Conservation (phyloP, 768 basidiomycete species). For the Candolleomyces efflorescens region DNA sequence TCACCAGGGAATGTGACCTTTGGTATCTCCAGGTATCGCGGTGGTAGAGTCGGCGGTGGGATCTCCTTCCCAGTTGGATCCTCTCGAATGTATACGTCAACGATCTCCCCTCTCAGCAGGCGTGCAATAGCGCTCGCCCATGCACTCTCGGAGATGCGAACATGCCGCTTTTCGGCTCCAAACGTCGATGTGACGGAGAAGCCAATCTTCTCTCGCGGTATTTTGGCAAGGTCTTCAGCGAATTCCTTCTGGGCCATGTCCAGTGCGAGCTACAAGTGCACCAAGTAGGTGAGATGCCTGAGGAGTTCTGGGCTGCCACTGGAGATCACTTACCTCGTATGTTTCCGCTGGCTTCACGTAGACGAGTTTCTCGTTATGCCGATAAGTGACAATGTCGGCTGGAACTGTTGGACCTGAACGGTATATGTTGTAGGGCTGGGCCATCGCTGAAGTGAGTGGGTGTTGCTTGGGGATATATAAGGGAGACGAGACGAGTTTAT, state of each 20-base stretch:
- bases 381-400: conserved; percentile 49
- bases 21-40: conserved; percentile 39
- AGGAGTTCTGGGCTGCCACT: background rate
- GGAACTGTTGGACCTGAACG: conserved; percentile 21
- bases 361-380: conserved; percentile 37
- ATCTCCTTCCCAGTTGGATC: conserved; percentile 17
- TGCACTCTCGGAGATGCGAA: conserved; percentile 48
- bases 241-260: conserved; percentile 48
- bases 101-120: conserved; percentile 42
- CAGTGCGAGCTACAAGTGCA: conserved; percentile 40
- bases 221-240: conserved; percentile 31
- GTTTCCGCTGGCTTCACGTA: conserved; percentile 43
- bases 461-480: no score
- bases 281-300: no score
- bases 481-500: no score
- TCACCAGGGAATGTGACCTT: background rate
- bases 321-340: conserved; percentile 34
- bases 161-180: conserved; percentile 23
- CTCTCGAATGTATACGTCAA: conserved; percentile 39
- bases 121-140: conserved; percentile 40
- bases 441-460: background rate
- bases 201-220: conserved; percentile 37
- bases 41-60: conserved; percentile 36
- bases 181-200: conserved; percentile 34
- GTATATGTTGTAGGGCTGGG: conserved; percentile 5